Base-by-base conservation (phyloP, 768 basidiomycete genomes). In the Cystoderma amianthinum region DNA sequence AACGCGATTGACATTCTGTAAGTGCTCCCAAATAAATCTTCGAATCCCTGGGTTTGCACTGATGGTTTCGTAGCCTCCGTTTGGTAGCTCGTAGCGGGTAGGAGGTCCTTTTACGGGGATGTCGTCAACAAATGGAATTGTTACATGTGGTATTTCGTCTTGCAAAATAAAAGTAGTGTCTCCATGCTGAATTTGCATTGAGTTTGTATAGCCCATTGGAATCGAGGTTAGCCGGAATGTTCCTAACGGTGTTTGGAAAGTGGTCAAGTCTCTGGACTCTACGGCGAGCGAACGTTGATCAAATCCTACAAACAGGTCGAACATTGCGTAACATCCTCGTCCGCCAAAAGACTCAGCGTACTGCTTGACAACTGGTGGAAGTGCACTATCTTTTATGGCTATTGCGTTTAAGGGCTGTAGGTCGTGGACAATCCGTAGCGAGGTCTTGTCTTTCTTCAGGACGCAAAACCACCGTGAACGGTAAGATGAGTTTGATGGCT, bases 391-490 rank as follows among this genome's bases (percentile, higher is more conserved):
- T n/a, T 50, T 46, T 5, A 69, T 66, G 0, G 60, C 55, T 0
- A 69, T 56, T 2, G 44, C 51, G 44, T 71, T 71, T 0, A 71
- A 52, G 0, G 58, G 63, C 43, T 69, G 57, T 1, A 71, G 47
- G 44, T 55, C 53, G 33, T 68, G 64, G 1, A 71, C 64, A 0
- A 67, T 39, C 0, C 57, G 47, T 1, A 70, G 52, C 7, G 38
- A 48, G 25, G 61, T 59, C 0, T 64, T 54, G 41, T 68, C 60
- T 42, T 67, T 66, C 52, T 69, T 68, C 4, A 52, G 17, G 0
- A 71, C 61, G 21, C 58, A 62, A 38, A 70, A 74, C 67, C 64
- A 70, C 5, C 57, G 41, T 0, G 63, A n/a, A n/a, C n/a, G n/a
- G n/a, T n/a, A n/a, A n/a, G n/a, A n/a, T n/a, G n/a, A n/a, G n/a